Evolutionary conservation across 1,284 basidiomycete species (phyloP).

Genomic region (Cutaneotrichosporon sp.): DNA sequence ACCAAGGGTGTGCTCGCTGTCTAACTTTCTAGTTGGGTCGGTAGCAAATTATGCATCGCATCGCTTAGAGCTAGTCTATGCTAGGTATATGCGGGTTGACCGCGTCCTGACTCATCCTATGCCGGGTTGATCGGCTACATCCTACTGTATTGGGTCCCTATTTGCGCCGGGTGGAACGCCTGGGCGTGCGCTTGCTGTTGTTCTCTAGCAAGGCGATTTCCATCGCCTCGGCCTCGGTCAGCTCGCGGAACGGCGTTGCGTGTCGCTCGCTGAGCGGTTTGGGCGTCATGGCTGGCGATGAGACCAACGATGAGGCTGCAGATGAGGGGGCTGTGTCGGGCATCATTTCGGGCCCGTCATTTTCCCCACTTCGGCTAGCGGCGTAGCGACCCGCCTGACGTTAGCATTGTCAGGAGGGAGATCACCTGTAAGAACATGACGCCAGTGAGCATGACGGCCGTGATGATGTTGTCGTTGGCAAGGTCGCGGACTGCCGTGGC

Average conservation of each 20-base stretch:
- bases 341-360: background rate
- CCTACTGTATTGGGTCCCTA: background rate
- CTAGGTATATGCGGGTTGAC: background rate
- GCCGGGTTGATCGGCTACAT: background rate
- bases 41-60: background rate
- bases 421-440: conserved; percentile 48
- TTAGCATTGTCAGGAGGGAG: background rate
- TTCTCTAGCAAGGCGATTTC: conserved; percentile 27
- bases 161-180: background rate
- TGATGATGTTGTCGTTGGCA: conserved; percentile 50
- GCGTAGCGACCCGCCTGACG: conserved; percentile 47
- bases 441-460: conserved; percentile 51
- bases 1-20: conserved; percentile 84
- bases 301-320: conserved; percentile 18
- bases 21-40: conserved; percentile 22
- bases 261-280: conserved; percentile 24
- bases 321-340: conserved; percentile 14
- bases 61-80: conserved; percentile 1
- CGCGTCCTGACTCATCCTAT: background rate
- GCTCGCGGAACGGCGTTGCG: conserved; percentile 45
- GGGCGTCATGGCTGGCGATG: conserved; percentile 22
- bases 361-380: conserved; percentile 25
- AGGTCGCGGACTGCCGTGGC: conserved; percentile 43
- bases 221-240: conserved; percentile 44
- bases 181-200: background rate